phyloP scores from a whole-genome alignment of 257 asterid genomes.

The Scutellaria minor region DNA sequence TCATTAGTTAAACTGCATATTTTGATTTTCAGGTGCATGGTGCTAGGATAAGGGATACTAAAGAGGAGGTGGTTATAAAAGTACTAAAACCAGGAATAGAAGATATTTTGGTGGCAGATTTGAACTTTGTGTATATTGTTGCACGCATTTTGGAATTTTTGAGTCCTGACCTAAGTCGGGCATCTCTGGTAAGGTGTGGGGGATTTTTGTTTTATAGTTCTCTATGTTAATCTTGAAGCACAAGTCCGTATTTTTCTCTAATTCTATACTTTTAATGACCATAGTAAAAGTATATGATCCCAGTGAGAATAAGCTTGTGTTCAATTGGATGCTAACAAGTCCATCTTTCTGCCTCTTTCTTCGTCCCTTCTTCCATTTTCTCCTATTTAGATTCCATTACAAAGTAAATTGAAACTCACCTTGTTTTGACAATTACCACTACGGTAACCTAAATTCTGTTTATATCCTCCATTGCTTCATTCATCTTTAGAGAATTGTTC shows the following conservation, averaged over 20 bases:
- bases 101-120: conserved; percentile 88
- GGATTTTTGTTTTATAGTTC: conserved; percentile 20
- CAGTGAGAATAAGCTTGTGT: conserved; percentile 4
- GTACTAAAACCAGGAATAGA: conserved; percentile 97
- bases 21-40: conserved; percentile 78
- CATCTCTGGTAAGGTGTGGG: conserved; percentile 80
- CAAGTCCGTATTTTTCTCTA: conserved; percentile 1
- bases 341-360: not conserved
- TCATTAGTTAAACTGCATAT: conserved; percentile 36
- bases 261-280: conserved; percentile 17
- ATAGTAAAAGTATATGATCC: not conserved
- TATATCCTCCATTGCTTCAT: not conserved
- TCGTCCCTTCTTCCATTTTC: not conserved
- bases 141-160: conserved; percentile 92
- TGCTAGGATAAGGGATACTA: conserved; percentile 82
- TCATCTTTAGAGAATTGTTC: conserved; percentile 13
- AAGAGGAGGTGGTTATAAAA: conserved; percentile 94
- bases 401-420: not conserved
- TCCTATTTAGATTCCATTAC: not conserved
- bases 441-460: not conserved
- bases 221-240: conserved; percentile 3
- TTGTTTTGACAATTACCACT: not conserved
- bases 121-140: conserved; percentile 86
- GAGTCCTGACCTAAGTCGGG: conserved; percentile 93
- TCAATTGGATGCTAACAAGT: not conserved